Conservation (phyloP, 352 stramenopile species). For the Pythium diclinum region DNA sequence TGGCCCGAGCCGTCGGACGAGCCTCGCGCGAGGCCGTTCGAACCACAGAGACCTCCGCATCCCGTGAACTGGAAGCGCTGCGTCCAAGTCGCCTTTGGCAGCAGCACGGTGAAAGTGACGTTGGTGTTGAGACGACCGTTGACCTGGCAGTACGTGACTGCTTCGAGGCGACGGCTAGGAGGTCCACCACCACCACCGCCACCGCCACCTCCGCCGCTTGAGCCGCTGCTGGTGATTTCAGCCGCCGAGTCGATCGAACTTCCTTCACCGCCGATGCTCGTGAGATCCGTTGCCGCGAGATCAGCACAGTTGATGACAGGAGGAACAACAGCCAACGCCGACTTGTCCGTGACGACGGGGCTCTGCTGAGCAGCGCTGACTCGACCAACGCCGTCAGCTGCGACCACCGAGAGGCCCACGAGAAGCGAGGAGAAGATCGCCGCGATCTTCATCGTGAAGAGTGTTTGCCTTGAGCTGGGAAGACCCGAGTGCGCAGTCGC, state of each 20-base stretch:
- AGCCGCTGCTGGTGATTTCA: constrained; percentile 22
- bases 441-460: neutral
- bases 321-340: neutral
- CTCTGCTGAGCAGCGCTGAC: neutral
- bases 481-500: neutral
- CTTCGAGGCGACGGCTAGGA: neutral
- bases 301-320: neutral
- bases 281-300: neutral
- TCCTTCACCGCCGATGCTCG: neutral
- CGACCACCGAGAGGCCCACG: neutral
- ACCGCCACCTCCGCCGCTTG: neutral
- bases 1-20: constrained; percentile 30
- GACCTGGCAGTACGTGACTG: constrained; percentile 30
- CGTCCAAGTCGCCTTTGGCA: constrained; percentile 37
- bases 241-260: neutral
- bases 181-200: neutral
- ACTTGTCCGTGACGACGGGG: neutral
- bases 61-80: constrained; percentile 42
- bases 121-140: constrained; percentile 24
- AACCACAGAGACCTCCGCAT: constrained; percentile 37
- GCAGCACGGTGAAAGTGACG: constrained; percentile 31
- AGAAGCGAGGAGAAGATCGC: neutral
- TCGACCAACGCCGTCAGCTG: neutral
- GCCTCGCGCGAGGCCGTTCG: constrained; percentile 29
- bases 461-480: neutral